phyloP scores from a whole-genome alignment of 495 filamentous ascomycete genomes.

The Hypoxylon crocopeplum region DNA sequence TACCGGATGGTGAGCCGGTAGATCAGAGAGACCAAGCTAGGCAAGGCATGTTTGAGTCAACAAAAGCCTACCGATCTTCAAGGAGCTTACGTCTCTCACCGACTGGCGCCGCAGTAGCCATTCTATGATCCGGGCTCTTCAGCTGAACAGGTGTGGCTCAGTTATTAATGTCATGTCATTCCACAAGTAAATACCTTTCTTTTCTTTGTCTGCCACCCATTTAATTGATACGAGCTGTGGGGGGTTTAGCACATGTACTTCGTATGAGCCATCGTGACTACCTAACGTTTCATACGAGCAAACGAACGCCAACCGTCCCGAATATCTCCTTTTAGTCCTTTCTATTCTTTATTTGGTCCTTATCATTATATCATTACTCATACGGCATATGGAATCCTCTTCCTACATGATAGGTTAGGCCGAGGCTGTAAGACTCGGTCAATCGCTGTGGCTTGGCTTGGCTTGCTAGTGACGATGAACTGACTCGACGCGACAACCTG shows the following conservation, averaged over 20 bases:
- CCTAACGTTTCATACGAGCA: constrained; percentile 21
- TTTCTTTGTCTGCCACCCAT: constrained; percentile 14
- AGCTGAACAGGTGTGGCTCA: constrained; percentile 36
- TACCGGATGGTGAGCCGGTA: constrained; percentile 19
- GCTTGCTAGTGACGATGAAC: constrained; percentile 34
- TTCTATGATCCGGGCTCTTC: constrained; percentile 29
- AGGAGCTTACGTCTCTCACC: constrained; percentile 31
- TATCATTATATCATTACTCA: constrained; percentile 6
- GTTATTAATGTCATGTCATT: constrained; percentile 18
- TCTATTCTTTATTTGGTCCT: no score
- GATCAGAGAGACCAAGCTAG: constrained; percentile 6
- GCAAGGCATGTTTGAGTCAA: constrained; percentile 29
- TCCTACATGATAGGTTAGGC: constrained; percentile 16
- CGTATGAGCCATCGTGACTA: no score
- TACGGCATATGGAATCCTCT: constrained; percentile 1
- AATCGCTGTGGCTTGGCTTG: constrained; percentile 28
- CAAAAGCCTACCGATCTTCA: constrained; percentile 8
- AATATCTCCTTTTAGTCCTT: constrained; percentile 6
- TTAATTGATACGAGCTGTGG: constrained; percentile 33
- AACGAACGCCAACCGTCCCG: background rate
- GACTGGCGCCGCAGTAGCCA: constrained; percentile 30
- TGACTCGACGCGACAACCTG: no score
- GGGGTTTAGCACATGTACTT: constrained; percentile 22
- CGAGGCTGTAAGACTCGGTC: constrained; percentile 21
- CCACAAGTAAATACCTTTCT: constrained; percentile 6